Evolutionary conservation across 2,329 filamentous ascomycete genomes (phyloP).

Genomic region (Calonectria crousiana): DNA sequence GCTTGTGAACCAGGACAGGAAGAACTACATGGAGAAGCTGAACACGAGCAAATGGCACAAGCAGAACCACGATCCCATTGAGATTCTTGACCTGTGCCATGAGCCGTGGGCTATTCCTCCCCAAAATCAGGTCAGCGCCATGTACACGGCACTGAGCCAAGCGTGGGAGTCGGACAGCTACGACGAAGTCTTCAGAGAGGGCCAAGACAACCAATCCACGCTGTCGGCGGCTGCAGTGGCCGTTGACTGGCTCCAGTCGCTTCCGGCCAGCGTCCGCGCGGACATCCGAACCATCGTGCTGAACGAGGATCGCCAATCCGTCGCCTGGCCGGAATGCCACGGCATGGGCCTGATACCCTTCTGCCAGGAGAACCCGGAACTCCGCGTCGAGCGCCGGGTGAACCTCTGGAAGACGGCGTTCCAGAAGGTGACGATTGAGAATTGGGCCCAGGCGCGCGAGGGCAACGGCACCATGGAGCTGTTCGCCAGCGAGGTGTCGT

Average conservation of each 20-base stretch:
- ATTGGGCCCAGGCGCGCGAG: background rate
- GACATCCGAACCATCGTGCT: background rate
- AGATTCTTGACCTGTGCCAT: background rate
- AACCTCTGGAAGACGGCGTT: constrained; percentile 7
- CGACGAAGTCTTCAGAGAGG: background rate
- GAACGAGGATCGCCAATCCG: background rate
- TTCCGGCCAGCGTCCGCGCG: background rate
- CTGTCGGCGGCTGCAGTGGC: background rate
- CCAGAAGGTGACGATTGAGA: background rate
- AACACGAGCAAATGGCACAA: background rate
- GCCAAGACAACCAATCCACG: background rate
- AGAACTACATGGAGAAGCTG: constrained; percentile 7
- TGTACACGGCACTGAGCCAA: background rate
- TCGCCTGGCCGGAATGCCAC: constrained; percentile 3
- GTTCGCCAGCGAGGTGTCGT: background rate
- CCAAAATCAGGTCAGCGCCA: background rate
- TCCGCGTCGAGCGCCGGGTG: background rate
- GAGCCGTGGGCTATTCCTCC: background rate
- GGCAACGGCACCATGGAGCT: background rate
- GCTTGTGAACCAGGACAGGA: background rate
- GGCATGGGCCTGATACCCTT: constrained; percentile 3
- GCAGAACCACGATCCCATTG: background rate
- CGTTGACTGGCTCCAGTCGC: background rate
- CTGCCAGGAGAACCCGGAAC: background rate
- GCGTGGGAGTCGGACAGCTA: background rate